These are phyloP conservation scores for Simplicillium sp. DNA, from an alignment of 2,329 filamentous ascomycete species.

Conservation along the genomic window DNA sequence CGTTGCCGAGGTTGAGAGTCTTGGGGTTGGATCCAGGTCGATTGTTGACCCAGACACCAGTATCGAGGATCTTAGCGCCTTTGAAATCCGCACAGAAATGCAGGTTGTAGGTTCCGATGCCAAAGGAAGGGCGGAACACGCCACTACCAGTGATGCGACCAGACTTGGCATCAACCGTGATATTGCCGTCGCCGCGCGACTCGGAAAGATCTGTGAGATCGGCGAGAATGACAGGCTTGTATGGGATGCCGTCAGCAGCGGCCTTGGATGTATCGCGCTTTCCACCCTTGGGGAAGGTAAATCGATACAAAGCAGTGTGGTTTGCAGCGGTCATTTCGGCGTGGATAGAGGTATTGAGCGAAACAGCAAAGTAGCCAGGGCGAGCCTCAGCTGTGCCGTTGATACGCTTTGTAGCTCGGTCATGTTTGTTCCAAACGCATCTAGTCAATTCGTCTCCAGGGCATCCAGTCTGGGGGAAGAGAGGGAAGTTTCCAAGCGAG, in stretches of 20 bases:
- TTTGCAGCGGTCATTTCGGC: slow-evolving; percentile 54
- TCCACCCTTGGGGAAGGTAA: slow-evolving; percentile 37
- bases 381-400: slow-evolving; percentile 42
- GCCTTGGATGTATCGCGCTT: slow-evolving; percentile 12
- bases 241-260: slow-evolving; percentile 6
- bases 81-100: slow-evolving; percentile 54
- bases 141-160: slow-evolving; percentile 51
- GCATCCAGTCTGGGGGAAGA: slow-evolving; percentile 39
- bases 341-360: slow-evolving; percentile 44
- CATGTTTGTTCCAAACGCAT: slow-evolving; percentile 41
- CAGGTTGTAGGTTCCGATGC: slow-evolving; percentile 44
- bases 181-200: slow-evolving; percentile 13
- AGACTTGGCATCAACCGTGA: slow-evolving; percentile 25
- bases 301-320: slow-evolving; percentile 51
- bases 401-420: slow-evolving; percentile 36
- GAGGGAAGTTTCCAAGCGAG: slow-evolving; percentile 41
- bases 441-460: slow-evolving; percentile 30
- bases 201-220: slow-evolving; percentile 48
- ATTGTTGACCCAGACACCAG: slow-evolving; percentile 48
- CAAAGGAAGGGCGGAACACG: slow-evolving; percentile 51
- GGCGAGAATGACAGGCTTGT: slow-evolving; percentile 43
- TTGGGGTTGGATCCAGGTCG: slow-evolving; percentile 35
- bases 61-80: slow-evolving; percentile 40
- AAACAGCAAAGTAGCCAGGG: slow-evolving; percentile 53
- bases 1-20: slow-evolving; percentile 20